These are phyloP conservation scores for Collybiopsis confluens DNA, from an alignment of 768 basidiomycete genomes.

Conservation along the genomic window DNA sequence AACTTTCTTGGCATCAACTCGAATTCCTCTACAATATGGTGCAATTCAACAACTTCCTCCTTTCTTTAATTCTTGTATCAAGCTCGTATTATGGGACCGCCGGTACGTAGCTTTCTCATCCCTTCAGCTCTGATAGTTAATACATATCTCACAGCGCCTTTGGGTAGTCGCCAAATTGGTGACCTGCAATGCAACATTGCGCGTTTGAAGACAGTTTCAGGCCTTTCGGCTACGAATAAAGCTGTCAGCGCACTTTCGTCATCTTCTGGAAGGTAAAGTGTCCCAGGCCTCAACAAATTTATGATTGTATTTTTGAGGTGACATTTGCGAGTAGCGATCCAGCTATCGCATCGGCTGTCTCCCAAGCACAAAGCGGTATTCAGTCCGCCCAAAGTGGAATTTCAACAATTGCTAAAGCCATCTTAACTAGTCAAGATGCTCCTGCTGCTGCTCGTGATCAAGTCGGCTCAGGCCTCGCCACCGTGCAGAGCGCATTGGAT, in stretches of 20 bases:
- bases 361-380: slow-evolving; percentile 12
- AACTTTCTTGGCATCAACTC: background rate
- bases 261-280: slow-evolving; percentile 7
- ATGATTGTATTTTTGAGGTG: background rate
- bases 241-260: slow-evolving; percentile 16
- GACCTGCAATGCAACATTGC: slow-evolving; percentile 27
- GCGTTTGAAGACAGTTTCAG: slow-evolving; percentile 24
- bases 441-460: slow-evolving; percentile 12
- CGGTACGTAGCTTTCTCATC: background rate
- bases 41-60: background rate
- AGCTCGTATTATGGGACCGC: background rate
- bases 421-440: slow-evolving; percentile 13
- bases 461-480: slow-evolving; percentile 12
- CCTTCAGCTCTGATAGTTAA: too few species aligned
- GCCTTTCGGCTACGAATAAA: slow-evolving; percentile 15
- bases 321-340: slow-evolving; percentile 11
- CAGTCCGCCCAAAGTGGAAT: slow-evolving; percentile 11
- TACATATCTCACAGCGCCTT: background rate
- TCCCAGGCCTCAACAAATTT: background rate
- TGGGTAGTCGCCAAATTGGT: slow-evolving; percentile 22
- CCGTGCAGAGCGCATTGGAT: slow-evolving; percentile 13
- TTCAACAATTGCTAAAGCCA: slow-evolving; percentile 12
- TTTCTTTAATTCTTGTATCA: background rate
- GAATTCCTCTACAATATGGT: background rate
- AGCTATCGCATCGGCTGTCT: slow-evolving; percentile 10